Evolutionary conservation across 805 yeast genomes (phyloP).

Genomic region (Candida silvatica): DNA sequence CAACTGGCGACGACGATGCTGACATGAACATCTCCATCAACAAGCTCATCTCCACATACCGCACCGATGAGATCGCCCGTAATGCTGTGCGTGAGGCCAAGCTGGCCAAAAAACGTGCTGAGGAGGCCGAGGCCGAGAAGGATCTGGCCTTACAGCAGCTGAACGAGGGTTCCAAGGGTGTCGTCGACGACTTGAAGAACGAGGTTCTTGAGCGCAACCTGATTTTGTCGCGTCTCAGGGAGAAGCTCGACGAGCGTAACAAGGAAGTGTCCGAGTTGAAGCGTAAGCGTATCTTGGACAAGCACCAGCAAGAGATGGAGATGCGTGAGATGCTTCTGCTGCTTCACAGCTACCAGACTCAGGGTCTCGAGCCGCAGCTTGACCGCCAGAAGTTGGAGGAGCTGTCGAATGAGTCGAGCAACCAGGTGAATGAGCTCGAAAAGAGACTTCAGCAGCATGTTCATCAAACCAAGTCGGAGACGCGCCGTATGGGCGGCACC

Average conservation of each 20-base stretch:
- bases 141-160: constrained; percentile 21
- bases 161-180: constrained; percentile 66
- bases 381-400: not conserved
- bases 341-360: constrained; percentile 33
- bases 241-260: constrained; percentile 52
- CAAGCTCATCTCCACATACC: constrained; percentile 57
- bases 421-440: constrained; percentile 24
- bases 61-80: constrained; percentile 80
- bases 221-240: constrained; percentile 48
- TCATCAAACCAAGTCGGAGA: constrained; percentile 36
- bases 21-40: constrained; percentile 74
- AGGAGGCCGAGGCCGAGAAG: constrained; percentile 36
- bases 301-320: constrained; percentile 69
- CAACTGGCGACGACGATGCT: constrained; percentile 48
- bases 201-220: constrained; percentile 59
- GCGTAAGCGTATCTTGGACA: constrained; percentile 49
- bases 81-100: constrained; percentile 49
- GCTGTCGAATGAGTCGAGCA: constrained; percentile 7
- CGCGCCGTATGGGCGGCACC: constrained; percentile 26
- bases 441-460: constrained; percentile 36
- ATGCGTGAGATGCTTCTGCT: constrained; percentile 64
- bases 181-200: constrained; percentile 48
- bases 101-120: constrained; percentile 28
- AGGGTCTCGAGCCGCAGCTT: not conserved
- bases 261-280: constrained; percentile 57